Evolutionary conservation across 352 stramenopile genomes (phyloP), one percentile per base, ranked within the genome.

Genomic region (Elongisporangium anandrum): DNA sequence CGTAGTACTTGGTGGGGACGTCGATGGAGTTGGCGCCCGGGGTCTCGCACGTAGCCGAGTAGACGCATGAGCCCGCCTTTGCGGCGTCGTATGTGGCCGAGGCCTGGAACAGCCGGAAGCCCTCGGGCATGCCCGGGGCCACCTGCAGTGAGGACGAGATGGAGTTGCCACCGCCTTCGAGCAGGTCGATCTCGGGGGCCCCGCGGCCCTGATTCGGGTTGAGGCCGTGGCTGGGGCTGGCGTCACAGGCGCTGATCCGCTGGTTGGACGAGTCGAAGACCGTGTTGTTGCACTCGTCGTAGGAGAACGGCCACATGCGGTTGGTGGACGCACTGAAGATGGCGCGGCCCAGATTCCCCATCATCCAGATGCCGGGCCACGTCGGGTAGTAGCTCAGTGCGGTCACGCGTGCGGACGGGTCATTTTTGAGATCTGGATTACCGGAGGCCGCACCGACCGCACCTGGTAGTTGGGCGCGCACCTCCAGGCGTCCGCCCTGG

Each of bases 231-330:
- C 97, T 92, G 59, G 95, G 92, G 61, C 81, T 70, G 17, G 68
- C 54, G 66, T 97, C 92, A 65, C 94, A 98, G 5, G 83, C 94
- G 17, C 68, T 79, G 54, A 83, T 82, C 3, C 69, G 61, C 52
- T 85, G 73, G 53, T 78, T 78, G 8, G 58, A 53, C 0, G 70
- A 67, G 13, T 71, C 62, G 20, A 79, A 78, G 17, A 76, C 56
- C 54, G 73, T 60, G 0, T 71, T 56, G 64, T 98, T 66, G 60
- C 95, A 98, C 39, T 75, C 82, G 60, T 97, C 73, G 70, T 97
- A 98, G 54, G 79, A 96, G 82, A 94, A 98, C 0, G 95, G 95
- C 94, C 94, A 98, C 57, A 98, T 88, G 62, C 92, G 90, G 63
- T 94, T 94, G 0, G 88, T 97, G 0, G 79, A 94, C 0, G 71